Evolutionary conservation across 148 eudicot genomes (phyloP).

Genomic region (Vaccinium vitisidaea): DNA sequence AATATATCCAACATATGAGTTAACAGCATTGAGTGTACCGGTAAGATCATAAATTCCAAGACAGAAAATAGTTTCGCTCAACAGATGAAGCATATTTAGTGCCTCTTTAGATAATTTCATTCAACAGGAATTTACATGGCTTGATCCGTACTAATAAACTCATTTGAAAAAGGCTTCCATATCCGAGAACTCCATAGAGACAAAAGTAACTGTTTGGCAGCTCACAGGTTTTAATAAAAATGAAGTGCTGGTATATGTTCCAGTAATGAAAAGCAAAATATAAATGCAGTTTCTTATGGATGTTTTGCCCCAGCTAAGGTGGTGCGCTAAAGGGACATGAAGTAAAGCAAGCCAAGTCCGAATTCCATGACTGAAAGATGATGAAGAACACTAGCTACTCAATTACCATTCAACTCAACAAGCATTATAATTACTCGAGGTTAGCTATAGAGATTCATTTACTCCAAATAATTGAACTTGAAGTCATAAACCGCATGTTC

Average conservation of each 20-base stretch:
- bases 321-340: not conserved
- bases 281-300: not conserved
- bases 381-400: not conserved
- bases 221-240: not conserved
- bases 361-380: not conserved
- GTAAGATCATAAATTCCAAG: not conserved
- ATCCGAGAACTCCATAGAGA: not conserved
- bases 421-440: not conserved
- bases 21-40: not conserved
- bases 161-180: not conserved
- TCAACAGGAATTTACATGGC: not conserved
- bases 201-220: constrained; percentile 5
- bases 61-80: not conserved
- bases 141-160: too few relatives aligned
- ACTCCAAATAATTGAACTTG: not conserved
- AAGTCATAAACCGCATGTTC: not conserved
- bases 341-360: not conserved
- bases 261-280: not conserved
- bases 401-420: not conserved
- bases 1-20: not conserved
- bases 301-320: not conserved
- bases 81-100: not conserved
- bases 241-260: not conserved
- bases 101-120: not conserved
- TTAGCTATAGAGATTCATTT: not conserved